Percentiles rank a stretch among this genome's conserved stretches.
These are phyloP conservation scores for Lepraria neglecta DNA, from an alignment of 495 filamentous ascomycete genomes.

Conservation along the genomic window DNA sequence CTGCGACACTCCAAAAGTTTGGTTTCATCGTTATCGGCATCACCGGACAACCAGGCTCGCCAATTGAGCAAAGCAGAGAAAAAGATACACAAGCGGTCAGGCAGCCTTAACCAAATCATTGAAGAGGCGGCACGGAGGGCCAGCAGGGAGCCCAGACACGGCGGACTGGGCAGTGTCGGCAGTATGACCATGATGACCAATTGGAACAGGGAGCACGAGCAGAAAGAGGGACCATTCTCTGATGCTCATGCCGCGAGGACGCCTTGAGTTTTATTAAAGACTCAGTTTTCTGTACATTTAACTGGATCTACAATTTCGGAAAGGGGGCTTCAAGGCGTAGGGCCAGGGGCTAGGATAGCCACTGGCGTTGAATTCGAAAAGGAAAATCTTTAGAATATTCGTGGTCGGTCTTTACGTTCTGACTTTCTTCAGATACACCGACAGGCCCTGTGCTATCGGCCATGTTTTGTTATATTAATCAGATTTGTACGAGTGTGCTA, in stretches of 20 bases:
- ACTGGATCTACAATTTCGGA: neutral
- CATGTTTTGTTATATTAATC: neutral
- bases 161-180: conserved; percentile 28
- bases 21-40: conserved; percentile 20
- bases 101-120: conserved; percentile 31
- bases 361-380: neutral
- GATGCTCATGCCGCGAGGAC: conserved; percentile 27
- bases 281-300: neutral
- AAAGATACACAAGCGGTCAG: conserved; percentile 28
- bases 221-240: conserved; percentile 27
- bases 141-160: conserved; percentile 28
- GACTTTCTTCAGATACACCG: neutral
- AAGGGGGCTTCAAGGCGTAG: neutral
- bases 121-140: conserved; percentile 28
- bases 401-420: neutral
- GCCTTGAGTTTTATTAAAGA: conserved; percentile 14
- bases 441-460: neutral
- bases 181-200: conserved; percentile 18
- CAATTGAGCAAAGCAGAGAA: conserved; percentile 19
- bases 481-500: neutral
- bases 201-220: conserved; percentile 20
- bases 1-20: conserved; percentile 18
- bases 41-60: conserved; percentile 19
- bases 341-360: neutral
- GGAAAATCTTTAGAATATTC: neutral